These are phyloP conservation scores for Phytomonas serpens DNA, from an alignment of 208 protist species.

Conservation along the genomic window DNA sequence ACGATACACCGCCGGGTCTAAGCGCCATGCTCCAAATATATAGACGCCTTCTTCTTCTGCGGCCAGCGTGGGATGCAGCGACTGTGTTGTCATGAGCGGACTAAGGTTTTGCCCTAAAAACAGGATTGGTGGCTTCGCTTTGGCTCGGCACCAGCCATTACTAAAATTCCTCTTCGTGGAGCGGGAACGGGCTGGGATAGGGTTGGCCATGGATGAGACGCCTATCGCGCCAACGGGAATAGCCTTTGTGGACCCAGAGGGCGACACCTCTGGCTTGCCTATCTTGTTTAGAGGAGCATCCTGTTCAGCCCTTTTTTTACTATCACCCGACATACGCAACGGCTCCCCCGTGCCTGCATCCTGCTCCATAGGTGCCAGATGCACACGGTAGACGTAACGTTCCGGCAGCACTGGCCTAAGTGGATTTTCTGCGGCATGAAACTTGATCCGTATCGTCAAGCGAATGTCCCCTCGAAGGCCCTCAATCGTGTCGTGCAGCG, in stretches of 20 bases:
- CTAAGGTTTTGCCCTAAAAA: background rate
- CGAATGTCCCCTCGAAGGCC: conserved; percentile 83
- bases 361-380: background rate
- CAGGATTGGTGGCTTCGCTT: background rate
- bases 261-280: background rate
- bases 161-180: background rate
- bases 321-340: background rate
- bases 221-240: conserved; percentile 15
- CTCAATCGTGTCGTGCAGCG: conserved; percentile 74
- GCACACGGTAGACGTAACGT: conserved; percentile 39
- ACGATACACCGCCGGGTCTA: conserved; percentile 81
- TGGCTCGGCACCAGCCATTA: background rate
- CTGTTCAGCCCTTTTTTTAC: background rate
- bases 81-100: background rate
- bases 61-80: conserved; percentile 41
- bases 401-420: conserved; percentile 62
- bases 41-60: conserved; percentile 79
- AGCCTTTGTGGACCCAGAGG: background rate
- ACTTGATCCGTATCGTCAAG: conserved; percentile 86
- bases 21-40: conserved; percentile 75
- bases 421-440: conserved; percentile 83
- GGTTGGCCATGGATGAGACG: background rate
- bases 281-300: background rate
- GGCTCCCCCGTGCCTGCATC: background rate
- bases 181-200: background rate